A percentile compares a stretch with the other conserved stretches of the same genome.
These are phyloP conservation scores for Lactuca saligna DNA, from an alignment of 129 eudicot species.

Conservation along the genomic window DNA sequence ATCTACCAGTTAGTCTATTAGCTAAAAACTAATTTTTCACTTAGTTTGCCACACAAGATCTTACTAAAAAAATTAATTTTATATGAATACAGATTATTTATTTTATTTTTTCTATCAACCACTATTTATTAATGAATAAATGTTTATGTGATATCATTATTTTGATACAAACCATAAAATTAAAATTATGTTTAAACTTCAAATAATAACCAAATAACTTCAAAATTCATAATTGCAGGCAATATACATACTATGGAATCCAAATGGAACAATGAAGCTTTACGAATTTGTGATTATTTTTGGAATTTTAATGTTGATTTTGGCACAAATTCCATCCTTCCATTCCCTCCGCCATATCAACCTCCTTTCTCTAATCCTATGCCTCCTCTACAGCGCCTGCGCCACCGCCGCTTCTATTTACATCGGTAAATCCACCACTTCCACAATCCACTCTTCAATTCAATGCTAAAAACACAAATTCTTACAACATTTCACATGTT, in stretches of 20 bases:
- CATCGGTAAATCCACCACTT: conserved; percentile 41
- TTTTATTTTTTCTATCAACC: no score
- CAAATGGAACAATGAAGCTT: conserved; percentile 73
- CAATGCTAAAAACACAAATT: neutral
- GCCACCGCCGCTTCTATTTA: conserved; percentile 83
- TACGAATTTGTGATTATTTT: conserved; percentile 68
- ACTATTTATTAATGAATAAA: no score
- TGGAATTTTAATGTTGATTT: conserved; percentile 68
- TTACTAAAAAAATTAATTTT: no score
- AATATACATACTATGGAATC: conserved; percentile 62
- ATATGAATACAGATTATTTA: no score
- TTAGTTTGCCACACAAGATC: no score
- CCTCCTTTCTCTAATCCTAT: conserved; percentile 64
- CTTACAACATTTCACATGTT: neutral
- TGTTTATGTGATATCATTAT: no score
- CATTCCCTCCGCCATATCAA: conserved; percentile 89
- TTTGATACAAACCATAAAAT: no score
- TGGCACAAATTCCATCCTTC: conserved; percentile 95
- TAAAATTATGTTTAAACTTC: neutral
- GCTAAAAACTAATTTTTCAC: no score
- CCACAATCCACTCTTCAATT: no score
- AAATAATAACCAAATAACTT: neutral
- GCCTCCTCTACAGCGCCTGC: conserved; percentile 66
- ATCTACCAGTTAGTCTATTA: no score
- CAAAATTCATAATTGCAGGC: conserved; percentile 43